Base-by-base conservation (phyloP, 2,329 filamentous ascomycete species). In the Didymosphaeria variabile region DNA sequence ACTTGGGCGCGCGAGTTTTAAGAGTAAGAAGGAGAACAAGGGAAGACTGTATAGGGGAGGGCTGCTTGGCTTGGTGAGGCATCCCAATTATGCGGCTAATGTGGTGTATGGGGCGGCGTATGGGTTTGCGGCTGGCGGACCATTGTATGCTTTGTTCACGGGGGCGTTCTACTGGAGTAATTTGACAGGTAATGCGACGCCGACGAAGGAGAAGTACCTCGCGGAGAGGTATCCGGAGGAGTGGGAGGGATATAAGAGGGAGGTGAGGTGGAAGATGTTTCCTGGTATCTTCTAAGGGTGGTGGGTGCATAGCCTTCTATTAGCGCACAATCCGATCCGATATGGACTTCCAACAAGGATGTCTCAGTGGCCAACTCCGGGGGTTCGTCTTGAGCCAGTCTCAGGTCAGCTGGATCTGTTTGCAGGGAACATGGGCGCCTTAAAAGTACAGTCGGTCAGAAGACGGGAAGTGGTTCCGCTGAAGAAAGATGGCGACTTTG, bases 191-290 rank as follows among this genome's bases (percentile, higher is more conserved):
- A 57, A 57, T 57, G 55, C 55, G 26, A 51, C 44, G 34, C 45
- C 55, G 46, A 34, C 55, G 15, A 57, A 57, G 36, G 55, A 57
- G 34, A 23, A 21, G 17, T 57, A 51, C 32, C 19, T 57, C 17
- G 38, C 32, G 12, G 47, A 44, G 34, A 51, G 44, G 55, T 51
- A 57, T 42, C 45, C 32, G 26, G 55, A 32, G 17, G 17, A 51
- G 23, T 57, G 55, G 55, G 55, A 57, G 46, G 26, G 19, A 21
- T 57, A 57, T 23, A 50, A 45, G 55, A 51, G 45, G 46, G 46
- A 51, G 32, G 55, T 57, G 21, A 51, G 34, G 46, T 57, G 34
- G 46, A 57, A 34, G 36, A 57, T 57, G 55, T 57, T 57, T 51
- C 55, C 46, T 8, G 55, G 55, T 26, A 32, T 52, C 23, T 52